Percentiles rank a stretch among this genome's conserved stretches.
These are phyloP conservation scores for Metschnikowia peoriensis DNA, from an alignment of 805 yeast genomes.

Conservation along the genomic window DNA sequence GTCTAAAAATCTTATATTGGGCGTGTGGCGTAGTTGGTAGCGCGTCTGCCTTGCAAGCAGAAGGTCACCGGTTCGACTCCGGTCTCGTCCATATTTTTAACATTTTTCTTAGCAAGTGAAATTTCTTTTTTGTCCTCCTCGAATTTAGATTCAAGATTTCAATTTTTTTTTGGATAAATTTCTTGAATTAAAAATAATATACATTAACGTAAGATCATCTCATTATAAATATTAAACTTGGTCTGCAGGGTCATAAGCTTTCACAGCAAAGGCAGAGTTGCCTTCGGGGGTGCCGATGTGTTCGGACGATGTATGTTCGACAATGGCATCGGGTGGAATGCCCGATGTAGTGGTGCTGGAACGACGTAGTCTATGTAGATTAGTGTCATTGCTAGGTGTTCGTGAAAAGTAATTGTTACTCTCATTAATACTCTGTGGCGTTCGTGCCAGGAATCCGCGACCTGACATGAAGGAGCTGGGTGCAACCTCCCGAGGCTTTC, in stretches of 20 bases:
- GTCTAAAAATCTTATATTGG: too few species aligned
- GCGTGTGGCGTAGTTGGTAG: slow-evolving; percentile 86
- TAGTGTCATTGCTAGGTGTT: not conserved
- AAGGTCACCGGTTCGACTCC: slow-evolving; percentile 80
- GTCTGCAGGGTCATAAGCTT: slow-evolving; percentile 6
- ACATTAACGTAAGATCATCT: not conserved
- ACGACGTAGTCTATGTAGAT: not conserved
- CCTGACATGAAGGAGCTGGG: not conserved
- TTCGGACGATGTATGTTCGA: slow-evolving; percentile 6
- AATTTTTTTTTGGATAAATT: too few species aligned
- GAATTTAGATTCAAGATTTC: not conserved
- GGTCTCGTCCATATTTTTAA: slow-evolving; percentile 65
- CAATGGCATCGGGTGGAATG: slow-evolving; percentile 8
- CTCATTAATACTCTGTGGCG: not conserved
- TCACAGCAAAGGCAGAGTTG: not conserved
- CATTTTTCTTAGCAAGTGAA: too few species aligned
- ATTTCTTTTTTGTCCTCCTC: slow-evolving; percentile 24
- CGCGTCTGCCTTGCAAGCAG: slow-evolving; percentile 79
- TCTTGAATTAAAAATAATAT: not conserved
- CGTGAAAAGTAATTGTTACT: slow-evolving; percentile 3
- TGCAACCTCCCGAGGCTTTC: not conserved
- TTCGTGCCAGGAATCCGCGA: not conserved
- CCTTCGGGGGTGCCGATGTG: not conserved
- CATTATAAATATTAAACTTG: not conserved
- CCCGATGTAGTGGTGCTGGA: slow-evolving; percentile 5